A percentile compares a stretch with the other conserved stretches of the same genome.
These are phyloP conservation scores for Amoebophrya sp. DNA, from an alignment of 169 alveolate species.

Conservation along the genomic window DNA sequence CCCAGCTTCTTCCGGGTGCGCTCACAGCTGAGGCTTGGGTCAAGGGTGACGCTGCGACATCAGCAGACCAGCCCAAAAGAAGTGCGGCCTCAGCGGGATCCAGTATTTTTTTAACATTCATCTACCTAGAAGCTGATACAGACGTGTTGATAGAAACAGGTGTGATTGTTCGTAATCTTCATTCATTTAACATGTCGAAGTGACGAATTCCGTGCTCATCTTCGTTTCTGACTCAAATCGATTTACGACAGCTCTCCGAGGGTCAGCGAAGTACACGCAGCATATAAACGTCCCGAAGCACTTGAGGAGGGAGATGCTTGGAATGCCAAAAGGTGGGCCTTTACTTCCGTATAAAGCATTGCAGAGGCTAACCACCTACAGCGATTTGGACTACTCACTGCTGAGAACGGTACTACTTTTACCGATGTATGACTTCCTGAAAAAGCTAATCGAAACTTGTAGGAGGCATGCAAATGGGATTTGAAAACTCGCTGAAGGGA, in stretches of 20 bases:
- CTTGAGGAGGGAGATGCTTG: neutral
- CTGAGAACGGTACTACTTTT: neutral
- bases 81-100: no score
- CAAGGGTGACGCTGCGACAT: no score
- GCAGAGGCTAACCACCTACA: neutral
- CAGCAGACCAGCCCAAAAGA: no score
- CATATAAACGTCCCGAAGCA: constrained; percentile 2
- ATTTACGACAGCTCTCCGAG: neutral
- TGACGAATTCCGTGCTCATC: neutral
- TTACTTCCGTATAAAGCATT: neutral
- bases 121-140: no score
- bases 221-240: neutral
- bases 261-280: neutral
- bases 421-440: no score
- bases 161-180: no score
- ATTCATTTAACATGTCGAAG: neutral
- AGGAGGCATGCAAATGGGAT: no score
- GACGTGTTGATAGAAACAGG: no score
- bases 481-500: no score
- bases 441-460: no score
- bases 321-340: neutral
- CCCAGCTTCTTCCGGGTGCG: neutral
- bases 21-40: neutral
- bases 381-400: neutral
- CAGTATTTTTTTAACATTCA: no score